Conservation (phyloP, 768 basidiomycete species). For the Clitopilus passeckerianus region DNA sequence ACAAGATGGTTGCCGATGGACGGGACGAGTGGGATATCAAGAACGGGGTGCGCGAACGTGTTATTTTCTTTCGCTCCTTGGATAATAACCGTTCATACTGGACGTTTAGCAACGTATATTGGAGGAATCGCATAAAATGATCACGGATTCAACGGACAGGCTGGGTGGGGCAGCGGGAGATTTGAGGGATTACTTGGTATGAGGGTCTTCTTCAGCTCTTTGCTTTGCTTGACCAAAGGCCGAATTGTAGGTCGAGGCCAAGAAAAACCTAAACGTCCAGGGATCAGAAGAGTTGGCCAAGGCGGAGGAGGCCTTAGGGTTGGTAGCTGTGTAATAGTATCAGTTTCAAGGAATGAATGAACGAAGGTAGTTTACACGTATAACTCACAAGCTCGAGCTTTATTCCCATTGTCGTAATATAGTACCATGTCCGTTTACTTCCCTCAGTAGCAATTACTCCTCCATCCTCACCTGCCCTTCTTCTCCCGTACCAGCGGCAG, state of each 20-base stretch:
- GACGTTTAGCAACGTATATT: slow-evolving; percentile 37
- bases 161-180: slow-evolving; percentile 61
- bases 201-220: slow-evolving; percentile 23
- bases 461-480: background rate
- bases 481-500: slow-evolving; percentile 4
- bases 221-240: slow-evolving; percentile 2
- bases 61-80: background rate
- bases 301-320: slow-evolving; percentile 56
- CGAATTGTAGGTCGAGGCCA: slow-evolving; percentile 28
- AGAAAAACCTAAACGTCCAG: slow-evolving; percentile 34
- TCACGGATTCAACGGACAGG: slow-evolving; percentile 57
- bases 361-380: background rate
- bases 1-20: slow-evolving; percentile 53
- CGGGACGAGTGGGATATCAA: slow-evolving; percentile 74
- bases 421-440: too few species aligned
- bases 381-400: background rate
- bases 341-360: slow-evolving; percentile 2
- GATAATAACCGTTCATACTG: too few species aligned
- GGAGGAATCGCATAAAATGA: slow-evolving; percentile 81
- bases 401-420: background rate
- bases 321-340: slow-evolving; percentile 35
- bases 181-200: slow-evolving; percentile 62
- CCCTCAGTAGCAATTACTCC: background rate
- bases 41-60: slow-evolving; percentile 53
- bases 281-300: slow-evolving; percentile 42